A percentile compares a stretch with the other conserved stretches of the same genome.
phyloP scores from a whole-genome alignment of 2,329 filamentous ascomycete species.

The Aspergillus viridinutans region DNA sequence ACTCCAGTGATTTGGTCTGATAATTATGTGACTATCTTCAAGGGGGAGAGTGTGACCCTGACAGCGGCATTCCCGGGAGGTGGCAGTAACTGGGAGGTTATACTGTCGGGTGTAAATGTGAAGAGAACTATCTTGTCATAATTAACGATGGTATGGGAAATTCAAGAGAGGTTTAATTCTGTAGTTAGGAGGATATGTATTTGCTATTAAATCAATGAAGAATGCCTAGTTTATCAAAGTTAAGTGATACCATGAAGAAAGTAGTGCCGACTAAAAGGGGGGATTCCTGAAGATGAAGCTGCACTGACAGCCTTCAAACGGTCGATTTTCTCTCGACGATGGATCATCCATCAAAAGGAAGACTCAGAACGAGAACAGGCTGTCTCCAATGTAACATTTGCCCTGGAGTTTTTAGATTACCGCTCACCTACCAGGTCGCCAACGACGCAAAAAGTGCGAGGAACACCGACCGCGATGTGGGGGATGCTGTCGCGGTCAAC shows the following conservation, averaged over 20 bases:
- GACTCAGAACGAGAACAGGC: conserved; percentile 11
- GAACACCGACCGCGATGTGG: conserved; percentile 11
- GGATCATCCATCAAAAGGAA: neutral
- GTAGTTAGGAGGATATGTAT: too few relatives aligned
- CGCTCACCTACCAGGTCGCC: conserved; percentile 2
- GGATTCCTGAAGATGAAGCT: too few relatives aligned
- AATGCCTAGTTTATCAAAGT: too few relatives aligned
- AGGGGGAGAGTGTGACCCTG: conserved; percentile 48
- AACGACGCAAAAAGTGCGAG: conserved; percentile 17
- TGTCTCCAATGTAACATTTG: conserved; percentile 10
- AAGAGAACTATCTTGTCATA: conserved; percentile 1
- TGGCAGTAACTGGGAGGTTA: conserved; percentile 8
- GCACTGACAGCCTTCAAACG: too few relatives aligned
- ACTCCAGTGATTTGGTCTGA: conserved; percentile 56
- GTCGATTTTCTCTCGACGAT: too few relatives aligned
- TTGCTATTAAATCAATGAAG: neutral
- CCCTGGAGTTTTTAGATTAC: neutral
- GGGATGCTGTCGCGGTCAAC: conserved; percentile 10
- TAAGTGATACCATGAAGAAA: too few relatives aligned
- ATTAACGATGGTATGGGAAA: neutral
- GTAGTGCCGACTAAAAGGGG: too few relatives aligned
- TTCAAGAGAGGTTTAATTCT: too few relatives aligned
- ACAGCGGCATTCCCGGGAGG: conserved; percentile 24
- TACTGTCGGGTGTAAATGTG: conserved; percentile 23
- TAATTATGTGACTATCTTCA: conserved; percentile 61